Evolutionary conservation across 441 rosid genomes (phyloP).

Genomic region (Euphorbia schlechtendalii): DNA sequence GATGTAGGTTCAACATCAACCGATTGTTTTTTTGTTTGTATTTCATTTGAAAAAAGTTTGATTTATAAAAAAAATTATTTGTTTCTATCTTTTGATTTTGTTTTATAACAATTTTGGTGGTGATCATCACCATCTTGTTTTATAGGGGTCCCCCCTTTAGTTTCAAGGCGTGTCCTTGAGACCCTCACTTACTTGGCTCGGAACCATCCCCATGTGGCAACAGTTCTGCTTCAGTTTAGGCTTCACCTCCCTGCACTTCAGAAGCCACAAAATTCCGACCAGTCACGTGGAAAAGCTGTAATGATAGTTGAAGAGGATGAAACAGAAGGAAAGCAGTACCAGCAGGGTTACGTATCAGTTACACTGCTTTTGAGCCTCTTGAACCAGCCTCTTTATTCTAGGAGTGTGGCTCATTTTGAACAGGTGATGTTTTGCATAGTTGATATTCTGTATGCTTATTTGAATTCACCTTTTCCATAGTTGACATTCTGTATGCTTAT

Average conservation of each 20-base stretch:
- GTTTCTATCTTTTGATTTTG: neutral
- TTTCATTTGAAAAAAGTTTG: neutral
- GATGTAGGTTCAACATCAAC: neutral
- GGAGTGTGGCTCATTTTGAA: constrained; percentile 97
- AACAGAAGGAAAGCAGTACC: constrained; percentile 28
- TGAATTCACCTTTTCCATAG: neutral
- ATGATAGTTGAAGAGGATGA: constrained; percentile 49
- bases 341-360: constrained; percentile 50
- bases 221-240: constrained; percentile 67
- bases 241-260: constrained; percentile 43
- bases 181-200: constrained; percentile 83
- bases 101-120: neutral
- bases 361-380: constrained; percentile 84
- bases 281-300: constrained; percentile 66
- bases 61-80: neutral
- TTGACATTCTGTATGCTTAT: constrained; percentile 11
- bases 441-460: constrained; percentile 10
- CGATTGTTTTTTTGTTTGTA: neutral
- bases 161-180: constrained; percentile 91
- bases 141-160: constrained; percentile 90
- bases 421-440: constrained; percentile 44
- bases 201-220: constrained; percentile 79
- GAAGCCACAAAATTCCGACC: constrained; percentile 35
- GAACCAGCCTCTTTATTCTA: constrained; percentile 85
- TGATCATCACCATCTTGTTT: constrained; percentile 5